Evolutionary conservation across 345 rosid species (phyloP).

Genomic region (Mangifera indica): DNA sequence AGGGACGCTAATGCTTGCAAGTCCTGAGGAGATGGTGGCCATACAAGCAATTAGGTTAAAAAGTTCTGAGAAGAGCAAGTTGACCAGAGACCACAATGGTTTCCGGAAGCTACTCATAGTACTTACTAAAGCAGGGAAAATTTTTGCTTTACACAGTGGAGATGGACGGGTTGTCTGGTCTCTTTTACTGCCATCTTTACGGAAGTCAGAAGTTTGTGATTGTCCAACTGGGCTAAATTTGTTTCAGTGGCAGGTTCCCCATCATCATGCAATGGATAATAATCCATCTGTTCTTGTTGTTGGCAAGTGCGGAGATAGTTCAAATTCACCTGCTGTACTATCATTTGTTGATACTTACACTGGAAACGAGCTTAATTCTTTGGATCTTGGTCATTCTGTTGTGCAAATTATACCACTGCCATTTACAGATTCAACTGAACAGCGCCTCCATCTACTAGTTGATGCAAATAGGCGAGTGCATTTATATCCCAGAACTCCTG

Average conservation of each 20-base stretch:
- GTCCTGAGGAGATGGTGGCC: slow-evolving; percentile 83
- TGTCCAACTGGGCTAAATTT: slow-evolving; percentile 58
- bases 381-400: slow-evolving; percentile 63
- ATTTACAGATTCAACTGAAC: slow-evolving; percentile 85
- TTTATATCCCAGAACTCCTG: slow-evolving; percentile 80
- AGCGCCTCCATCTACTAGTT: slow-evolving; percentile 78
- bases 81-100: slow-evolving; percentile 98
- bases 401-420: slow-evolving; percentile 84
- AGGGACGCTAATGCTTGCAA: slow-evolving; percentile 92
- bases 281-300: slow-evolving; percentile 90
- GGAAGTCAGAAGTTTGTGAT: slow-evolving; percentile 58
- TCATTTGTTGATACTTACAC: slow-evolving; percentile 86
- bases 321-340: slow-evolving; percentile 62
- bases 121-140: slow-evolving; percentile 79
- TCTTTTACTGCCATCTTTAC: slow-evolving; percentile 56
- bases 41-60: slow-evolving; percentile 83
- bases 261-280: slow-evolving; percentile 93
- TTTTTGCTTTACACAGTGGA: slow-evolving; percentile 93
- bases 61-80: slow-evolving; percentile 88
- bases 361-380: slow-evolving; percentile 65
- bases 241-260: slow-evolving; percentile 95
- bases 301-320: slow-evolving; percentile 64
- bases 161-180: slow-evolving; percentile 97
- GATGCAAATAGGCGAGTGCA: slow-evolving; percentile 62
- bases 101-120: slow-evolving; percentile 87